A percentile compares a stretch with the other conserved stretches of the same genome.
Evolutionary conservation across 306 rosid species (phyloP).

Genomic region (Dicorynia guianensis): DNA sequence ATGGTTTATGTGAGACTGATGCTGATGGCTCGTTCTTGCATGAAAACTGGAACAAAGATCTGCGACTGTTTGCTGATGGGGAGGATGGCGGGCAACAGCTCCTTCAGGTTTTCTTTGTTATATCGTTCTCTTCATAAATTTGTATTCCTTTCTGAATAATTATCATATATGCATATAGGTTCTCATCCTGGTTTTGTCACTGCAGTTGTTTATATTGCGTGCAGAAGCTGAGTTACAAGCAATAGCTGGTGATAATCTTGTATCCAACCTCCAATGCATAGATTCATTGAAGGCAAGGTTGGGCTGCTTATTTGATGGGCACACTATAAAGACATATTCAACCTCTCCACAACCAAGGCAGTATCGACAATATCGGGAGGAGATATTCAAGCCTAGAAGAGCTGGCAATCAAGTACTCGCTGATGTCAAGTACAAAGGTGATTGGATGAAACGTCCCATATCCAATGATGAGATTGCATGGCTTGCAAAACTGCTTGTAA

Average conservation of each 20-base stretch:
- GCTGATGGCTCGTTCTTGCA: constrained; percentile 95
- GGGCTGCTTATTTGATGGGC: constrained; percentile 68
- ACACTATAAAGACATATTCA: constrained; percentile 47
- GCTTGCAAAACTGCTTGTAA: constrained; percentile 74
- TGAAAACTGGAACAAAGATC: constrained; percentile 94
- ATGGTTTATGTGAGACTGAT: constrained; percentile 86
- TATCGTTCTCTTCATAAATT: not conserved
- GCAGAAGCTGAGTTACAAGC: constrained; percentile 90
- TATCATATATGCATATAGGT: constrained; percentile 11
- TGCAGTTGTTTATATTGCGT: constrained; percentile 80
- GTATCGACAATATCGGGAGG: constrained; percentile 58
- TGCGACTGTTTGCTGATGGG: constrained; percentile 72
- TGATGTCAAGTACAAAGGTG: constrained; percentile 80
- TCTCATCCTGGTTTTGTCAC: constrained; percentile 38
- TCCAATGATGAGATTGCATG: constrained; percentile 81
- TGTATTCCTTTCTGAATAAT: constrained; percentile 17
- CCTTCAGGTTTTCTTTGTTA: constrained; percentile 69
- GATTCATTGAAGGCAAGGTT: constrained; percentile 69
- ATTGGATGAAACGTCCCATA: constrained; percentile 94
- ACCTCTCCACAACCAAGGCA: constrained; percentile 56
- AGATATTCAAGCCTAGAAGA: constrained; percentile 82
- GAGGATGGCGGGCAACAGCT: constrained; percentile 91
- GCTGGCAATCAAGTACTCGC: constrained; percentile 50
- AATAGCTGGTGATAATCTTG: constrained; percentile 59
- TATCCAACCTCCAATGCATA: constrained; percentile 60